Evolutionary conservation across 495 filamentous ascomycete species (phyloP).

Genomic region (Venustampulla echinocandica): DNA sequence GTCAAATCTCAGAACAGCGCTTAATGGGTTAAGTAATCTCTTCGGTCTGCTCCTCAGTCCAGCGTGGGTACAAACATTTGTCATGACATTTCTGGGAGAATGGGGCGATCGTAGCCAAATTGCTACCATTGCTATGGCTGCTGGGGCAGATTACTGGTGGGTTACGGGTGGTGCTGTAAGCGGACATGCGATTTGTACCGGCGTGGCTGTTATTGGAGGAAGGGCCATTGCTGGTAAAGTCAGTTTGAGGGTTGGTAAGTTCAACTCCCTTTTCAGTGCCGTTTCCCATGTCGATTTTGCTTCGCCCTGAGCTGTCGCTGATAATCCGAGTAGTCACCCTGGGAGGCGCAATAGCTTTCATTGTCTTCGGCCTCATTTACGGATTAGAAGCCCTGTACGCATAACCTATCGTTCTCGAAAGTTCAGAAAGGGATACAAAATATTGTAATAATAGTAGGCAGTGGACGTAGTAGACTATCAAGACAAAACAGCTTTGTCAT

Average conservation of each 20-base stretch:
- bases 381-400: conserved; percentile 63
- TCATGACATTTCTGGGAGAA: conserved; percentile 97
- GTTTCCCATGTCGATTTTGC: conserved; percentile 14
- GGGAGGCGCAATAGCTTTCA: conserved; percentile 85
- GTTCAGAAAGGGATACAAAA: too few relatives aligned
- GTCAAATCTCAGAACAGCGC: conserved; percentile 28
- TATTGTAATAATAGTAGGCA: too few relatives aligned
- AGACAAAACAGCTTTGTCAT: too few relatives aligned
- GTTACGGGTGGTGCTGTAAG: conserved; percentile 83
- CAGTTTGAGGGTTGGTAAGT: conserved; percentile 94
- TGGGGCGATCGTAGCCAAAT: conserved; percentile 98
- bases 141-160: conserved; percentile 98
- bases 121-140: conserved; percentile 97
- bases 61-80: conserved; percentile 97
- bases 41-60: conserved; percentile 81
- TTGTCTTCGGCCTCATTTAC: conserved; percentile 87
- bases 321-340: conserved; percentile 64
- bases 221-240: conserved; percentile 87
- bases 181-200: conserved; percentile 85
- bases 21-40: conserved; percentile 71
- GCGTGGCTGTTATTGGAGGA: conserved; percentile 87
- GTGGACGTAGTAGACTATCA: too few relatives aligned
- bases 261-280: background rate
- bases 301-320: too few relatives aligned
- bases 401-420: too few relatives aligned